Percentiles rank a stretch among this genome's conserved stretches.
Evolutionary conservation across 768 basidiomycete species (phyloP).

Genomic region (Amanita phalloides): DNA sequence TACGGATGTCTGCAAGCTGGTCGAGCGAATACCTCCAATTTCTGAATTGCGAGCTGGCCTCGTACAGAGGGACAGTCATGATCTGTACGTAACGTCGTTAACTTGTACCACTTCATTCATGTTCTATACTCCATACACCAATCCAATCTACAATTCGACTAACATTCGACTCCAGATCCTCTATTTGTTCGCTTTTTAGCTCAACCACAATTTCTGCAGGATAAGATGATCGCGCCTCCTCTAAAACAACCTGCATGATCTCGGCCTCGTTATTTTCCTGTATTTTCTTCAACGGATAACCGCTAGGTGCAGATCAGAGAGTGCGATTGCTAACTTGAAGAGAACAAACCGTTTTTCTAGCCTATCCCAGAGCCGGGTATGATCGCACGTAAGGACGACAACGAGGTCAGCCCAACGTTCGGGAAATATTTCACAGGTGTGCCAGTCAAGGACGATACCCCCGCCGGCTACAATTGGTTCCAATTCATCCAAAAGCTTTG

Average conservation of each 20-base stretch:
- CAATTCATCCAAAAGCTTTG: constrained; percentile 78
- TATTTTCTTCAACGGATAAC: constrained; percentile 86
- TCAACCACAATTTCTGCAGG: constrained; percentile 80
- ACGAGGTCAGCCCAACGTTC: constrained; percentile 97
- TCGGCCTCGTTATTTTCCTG: constrained; percentile 98
- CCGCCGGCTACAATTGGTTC: constrained; percentile 61
- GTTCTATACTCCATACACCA: constrained; percentile 49
- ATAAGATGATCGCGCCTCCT: constrained; percentile 85
- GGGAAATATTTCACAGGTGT: constrained; percentile 87
- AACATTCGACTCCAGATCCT: constrained; percentile 85
- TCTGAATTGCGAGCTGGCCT: constrained; percentile 70
- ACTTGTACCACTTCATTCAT: constrained; percentile 3
- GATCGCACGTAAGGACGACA: constrained; percentile 84
- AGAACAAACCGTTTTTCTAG: constrained; percentile 72
- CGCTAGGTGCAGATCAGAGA: constrained; percentile 31
- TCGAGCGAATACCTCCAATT: constrained; percentile 85
- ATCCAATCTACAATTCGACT: constrained; percentile 85
- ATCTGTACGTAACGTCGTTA: neutral
- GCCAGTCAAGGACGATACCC: constrained; percentile 89
- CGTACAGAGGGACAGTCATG: constrained; percentile 41
- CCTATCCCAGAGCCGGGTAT: constrained; percentile 79
- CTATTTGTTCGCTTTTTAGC: constrained; percentile 62
- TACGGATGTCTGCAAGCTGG: constrained; percentile 48
- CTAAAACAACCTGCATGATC: constrained; percentile 88
- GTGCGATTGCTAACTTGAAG: neutral